Base-by-base conservation (phyloP, 2,329 filamentous ascomycete species). In the Fusarium guadeloupense region DNA sequence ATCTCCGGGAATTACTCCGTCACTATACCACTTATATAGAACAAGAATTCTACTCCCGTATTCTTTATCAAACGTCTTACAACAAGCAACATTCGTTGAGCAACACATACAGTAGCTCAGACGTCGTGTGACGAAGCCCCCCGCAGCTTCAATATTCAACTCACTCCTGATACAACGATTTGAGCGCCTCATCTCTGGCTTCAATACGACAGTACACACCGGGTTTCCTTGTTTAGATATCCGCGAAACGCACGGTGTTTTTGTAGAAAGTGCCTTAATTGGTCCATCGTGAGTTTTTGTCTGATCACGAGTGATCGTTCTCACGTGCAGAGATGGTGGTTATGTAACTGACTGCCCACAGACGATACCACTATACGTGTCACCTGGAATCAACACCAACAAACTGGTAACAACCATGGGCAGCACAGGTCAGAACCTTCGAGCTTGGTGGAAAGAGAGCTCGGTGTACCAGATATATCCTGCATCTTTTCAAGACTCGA, bases 391-490 rank as follows among this genome's bases (percentile, higher is more conserved):
- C 33, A 43, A 5, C 20, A 43, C 13, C 19, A 26, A 20, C 4
- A 20, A 45, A 14, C 13, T 34, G 9, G 3, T n/a, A 31, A 25
- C 19, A 52, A 65, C 12, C 42, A 74, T 74, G 71, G 62, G 60
- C 4, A 58, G 49, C 21, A 39, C 50, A 31, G 59, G 40, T 21
- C 56, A 72, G 30, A 72, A 69, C 45, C 60, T 60, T 9, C 70
- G 71, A 26, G 69, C 71, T 14, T 87, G 84, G 84, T 87, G 85
- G 85, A 86, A 86, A 64, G 83, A 87, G 69, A 80, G 78, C 44
- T 78, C 81, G 9, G 82, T 87, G 19, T 88, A 88, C 69, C 84
- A 88, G 62, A 81, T 88, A 59, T 88, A 87, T 69, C 83, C 84
- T 3, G 81, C 85, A n/a, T 85, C 82, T 21, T 87, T 87, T 75